phyloP scores from a whole-genome alignment of 2,329 filamentous ascomycete species.

The Teratosphaeria nubilosa region DNA sequence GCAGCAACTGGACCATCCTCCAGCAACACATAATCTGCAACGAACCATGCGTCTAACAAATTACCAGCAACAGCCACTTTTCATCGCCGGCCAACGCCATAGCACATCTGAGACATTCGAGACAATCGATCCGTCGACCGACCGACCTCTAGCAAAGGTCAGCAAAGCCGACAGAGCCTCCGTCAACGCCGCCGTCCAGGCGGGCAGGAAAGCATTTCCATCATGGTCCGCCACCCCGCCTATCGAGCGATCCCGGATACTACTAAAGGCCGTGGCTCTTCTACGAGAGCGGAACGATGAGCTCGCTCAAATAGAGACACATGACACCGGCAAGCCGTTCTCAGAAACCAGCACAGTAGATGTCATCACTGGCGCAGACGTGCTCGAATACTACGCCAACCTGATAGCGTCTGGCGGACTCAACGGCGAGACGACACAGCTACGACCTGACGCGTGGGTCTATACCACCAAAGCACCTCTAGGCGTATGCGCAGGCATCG shows the following conservation, averaged over 20 bases:
- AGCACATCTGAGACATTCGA: conserved; percentile 53
- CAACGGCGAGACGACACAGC: conserved; percentile 67
- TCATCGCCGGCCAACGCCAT: conserved; percentile 63
- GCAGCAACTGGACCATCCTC: background rate
- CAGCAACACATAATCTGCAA: too few relatives aligned
- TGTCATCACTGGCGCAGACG: conserved; percentile 71
- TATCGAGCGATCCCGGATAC: conserved; percentile 64
- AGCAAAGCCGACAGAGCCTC: conserved; percentile 45
- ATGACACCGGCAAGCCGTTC: conserved; percentile 78
- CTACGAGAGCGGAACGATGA: conserved; percentile 69
- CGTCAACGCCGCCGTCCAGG: conserved; percentile 61
- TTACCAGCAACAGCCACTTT: conserved; percentile 41
- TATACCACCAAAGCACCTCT: conserved; percentile 74
- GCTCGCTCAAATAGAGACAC: conserved; percentile 68
- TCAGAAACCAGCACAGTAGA: conserved; percentile 79
- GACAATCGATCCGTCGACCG: conserved; percentile 64
- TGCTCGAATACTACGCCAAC: conserved; percentile 78
- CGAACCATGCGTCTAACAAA: conserved; percentile 6
- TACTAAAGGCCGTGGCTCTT: conserved; percentile 64
- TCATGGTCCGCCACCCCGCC: conserved; percentile 67
- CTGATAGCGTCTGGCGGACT: conserved; percentile 66
- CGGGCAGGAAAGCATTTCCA: conserved; percentile 62
- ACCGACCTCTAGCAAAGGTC: conserved; percentile 58
- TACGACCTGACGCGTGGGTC: conserved; percentile 68
- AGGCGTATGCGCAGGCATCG: conserved; percentile 77